A percentile compares a stretch with the other conserved stretches of the same genome.
Conservation (phyloP, 306 rosid species). For the Acacia acuminata region DNA sequence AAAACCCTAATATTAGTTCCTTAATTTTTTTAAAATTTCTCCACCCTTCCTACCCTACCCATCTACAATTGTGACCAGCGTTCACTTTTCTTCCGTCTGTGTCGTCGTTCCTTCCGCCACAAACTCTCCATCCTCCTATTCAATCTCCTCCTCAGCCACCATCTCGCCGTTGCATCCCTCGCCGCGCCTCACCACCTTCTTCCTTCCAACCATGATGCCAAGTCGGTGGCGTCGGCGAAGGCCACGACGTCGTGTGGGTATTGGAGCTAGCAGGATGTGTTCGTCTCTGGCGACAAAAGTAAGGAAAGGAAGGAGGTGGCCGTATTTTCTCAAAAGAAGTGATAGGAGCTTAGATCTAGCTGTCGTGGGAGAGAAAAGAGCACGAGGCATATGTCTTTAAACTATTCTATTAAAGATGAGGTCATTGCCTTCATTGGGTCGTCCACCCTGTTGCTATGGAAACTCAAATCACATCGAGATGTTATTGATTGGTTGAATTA, state of each 20-base stretch:
- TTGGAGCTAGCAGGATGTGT: conserved; percentile 71
- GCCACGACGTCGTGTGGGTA: conserved; percentile 44
- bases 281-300: conserved; percentile 44
- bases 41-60: no score
- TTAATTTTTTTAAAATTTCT: no score
- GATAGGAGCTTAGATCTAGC: conserved; percentile 78
- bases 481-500: conserved; percentile 78
- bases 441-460: conserved; percentile 28
- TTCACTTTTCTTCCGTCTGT: no score
- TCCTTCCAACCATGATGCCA: no score
- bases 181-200: no score
- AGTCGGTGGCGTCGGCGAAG: conserved; percentile 4
- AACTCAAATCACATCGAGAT: conserved; percentile 77
- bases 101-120: no score
- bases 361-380: conserved; percentile 75
- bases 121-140: no score
- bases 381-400: conserved; percentile 69
- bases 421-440: conserved; percentile 25
- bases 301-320: conserved; percentile 76
- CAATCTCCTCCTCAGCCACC: no score
- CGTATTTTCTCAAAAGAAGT: conserved; percentile 53
- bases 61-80: no score
- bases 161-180: no score
- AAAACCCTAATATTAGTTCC: no score
- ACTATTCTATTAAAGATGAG: conserved; percentile 41